Conservation (phyloP, 1,139 yeast species). For the Suhomyces choctaworum region DNA sequence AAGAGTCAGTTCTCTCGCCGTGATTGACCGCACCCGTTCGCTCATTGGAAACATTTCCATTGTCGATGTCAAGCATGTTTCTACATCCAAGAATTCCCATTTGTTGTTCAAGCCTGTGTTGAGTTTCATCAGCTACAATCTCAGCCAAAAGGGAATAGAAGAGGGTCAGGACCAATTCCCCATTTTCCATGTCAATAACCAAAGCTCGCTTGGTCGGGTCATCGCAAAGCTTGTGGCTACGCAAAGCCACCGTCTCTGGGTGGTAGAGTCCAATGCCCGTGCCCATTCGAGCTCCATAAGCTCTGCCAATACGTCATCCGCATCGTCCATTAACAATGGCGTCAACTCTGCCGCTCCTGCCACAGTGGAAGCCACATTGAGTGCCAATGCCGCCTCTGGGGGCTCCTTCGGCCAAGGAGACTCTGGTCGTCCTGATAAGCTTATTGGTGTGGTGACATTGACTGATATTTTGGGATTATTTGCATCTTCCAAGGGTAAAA, state of each 20-base stretch:
- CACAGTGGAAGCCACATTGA: constrained; percentile 23
- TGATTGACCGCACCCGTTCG: constrained; percentile 75
- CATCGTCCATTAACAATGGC: constrained; percentile 10
- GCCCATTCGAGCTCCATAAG: constrained; percentile 16
- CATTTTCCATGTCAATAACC: constrained; percentile 84
- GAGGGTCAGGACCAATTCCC: constrained; percentile 97
- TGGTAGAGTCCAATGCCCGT: constrained; percentile 58
- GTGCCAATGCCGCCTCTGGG: constrained; percentile 13
- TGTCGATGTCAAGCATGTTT: constrained; percentile 86
- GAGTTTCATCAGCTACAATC: constrained; percentile 82
- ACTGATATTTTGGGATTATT: constrained; percentile 84
- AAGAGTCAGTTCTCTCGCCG: constrained; percentile 88
- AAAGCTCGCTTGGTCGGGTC: constrained; percentile 80
- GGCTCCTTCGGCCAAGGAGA: constrained; percentile 9
- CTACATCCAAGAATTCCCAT: constrained; percentile 82
- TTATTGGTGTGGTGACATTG: constrained; percentile 86
- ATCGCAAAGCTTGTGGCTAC: constrained; percentile 96
- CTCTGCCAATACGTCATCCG: constrained; percentile 10
- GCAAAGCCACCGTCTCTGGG: constrained; percentile 90
- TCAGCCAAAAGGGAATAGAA: constrained; percentile 84
- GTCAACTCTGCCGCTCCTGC: constrained; percentile 2
- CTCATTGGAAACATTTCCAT: constrained; percentile 90
- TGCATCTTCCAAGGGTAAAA: constrained; percentile 65
- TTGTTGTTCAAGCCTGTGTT: constrained; percentile 78
- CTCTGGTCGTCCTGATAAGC: constrained; percentile 58